Conservation (phyloP, 192 early-diverging fungal species). For the Polychytrium aggregatum region DNA sequence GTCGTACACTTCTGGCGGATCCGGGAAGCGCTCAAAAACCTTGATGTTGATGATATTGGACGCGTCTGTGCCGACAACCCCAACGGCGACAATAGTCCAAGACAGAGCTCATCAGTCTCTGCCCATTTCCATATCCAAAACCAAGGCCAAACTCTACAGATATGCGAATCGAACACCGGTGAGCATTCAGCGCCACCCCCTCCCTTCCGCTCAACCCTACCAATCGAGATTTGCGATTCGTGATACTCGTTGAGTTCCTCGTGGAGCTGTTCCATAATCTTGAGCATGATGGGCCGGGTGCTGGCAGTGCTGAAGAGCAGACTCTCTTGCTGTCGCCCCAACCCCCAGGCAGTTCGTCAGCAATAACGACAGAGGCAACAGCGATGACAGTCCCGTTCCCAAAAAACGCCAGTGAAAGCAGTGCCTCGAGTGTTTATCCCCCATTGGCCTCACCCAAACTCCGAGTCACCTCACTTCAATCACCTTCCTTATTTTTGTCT, state of each 20-base stretch:
- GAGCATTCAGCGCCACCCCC: too few relatives aligned
- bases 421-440: too few relatives aligned
- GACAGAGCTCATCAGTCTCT: background rate
- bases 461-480: too few relatives aligned
- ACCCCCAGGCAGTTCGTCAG: constrained; percentile 6
- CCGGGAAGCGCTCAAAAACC: constrained; percentile 65
- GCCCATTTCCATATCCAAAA: background rate
- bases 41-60: constrained; percentile 76
- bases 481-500: too few relatives aligned
- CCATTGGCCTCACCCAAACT: too few relatives aligned
- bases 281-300: constrained; percentile 42
- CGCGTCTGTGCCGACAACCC: constrained; percentile 38
- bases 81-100: background rate
- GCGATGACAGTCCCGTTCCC: too few relatives aligned
- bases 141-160: background rate
- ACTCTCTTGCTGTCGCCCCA: constrained; percentile 45
- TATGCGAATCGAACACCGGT: background rate
- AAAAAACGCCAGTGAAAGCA: too few relatives aligned
- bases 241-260: constrained; percentile 79
- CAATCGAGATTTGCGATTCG: constrained; percentile 79
- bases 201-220: too few relatives aligned
- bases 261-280: constrained; percentile 71
- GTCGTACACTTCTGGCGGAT: constrained; percentile 64
- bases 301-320: constrained; percentile 38
- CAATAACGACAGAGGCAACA: too few relatives aligned